These are phyloP conservation scores for Phytophthora quininea DNA, from an alignment of 352 stramenopile species.

Conservation along the genomic window DNA sequence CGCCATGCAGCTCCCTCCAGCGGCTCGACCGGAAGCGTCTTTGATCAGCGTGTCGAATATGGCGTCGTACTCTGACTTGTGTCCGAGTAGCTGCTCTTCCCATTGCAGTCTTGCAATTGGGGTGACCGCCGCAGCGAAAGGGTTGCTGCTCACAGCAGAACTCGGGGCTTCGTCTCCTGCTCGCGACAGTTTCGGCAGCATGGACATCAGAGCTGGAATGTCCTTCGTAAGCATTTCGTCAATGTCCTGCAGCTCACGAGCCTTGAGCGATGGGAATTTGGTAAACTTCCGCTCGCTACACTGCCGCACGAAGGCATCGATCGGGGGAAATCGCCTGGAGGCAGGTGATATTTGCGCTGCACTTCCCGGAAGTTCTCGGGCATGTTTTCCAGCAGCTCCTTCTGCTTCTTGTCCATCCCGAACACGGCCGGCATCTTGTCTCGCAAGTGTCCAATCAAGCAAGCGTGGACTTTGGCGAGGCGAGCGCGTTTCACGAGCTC, in stretches of 20 bases:
- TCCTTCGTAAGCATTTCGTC: conserved; percentile 97
- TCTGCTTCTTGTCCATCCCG: conserved; percentile 97
- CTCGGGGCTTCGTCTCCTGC: conserved; percentile 1
- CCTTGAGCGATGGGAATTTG: conserved; percentile 93
- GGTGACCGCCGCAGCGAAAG: conserved; percentile 34
- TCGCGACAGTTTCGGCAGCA: conserved; percentile 60
- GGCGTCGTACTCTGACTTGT: conserved; percentile 84
- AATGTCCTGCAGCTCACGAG: conserved; percentile 96
- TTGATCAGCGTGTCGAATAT: conserved; percentile 77
- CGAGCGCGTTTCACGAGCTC: conserved; percentile 96
- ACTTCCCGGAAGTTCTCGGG: conserved; percentile 96
- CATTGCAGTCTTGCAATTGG: conserved; percentile 57
- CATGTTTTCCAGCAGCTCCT: conserved; percentile 95
- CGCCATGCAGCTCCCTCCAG: conserved; percentile 77
- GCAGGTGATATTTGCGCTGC: conserved; percentile 97
- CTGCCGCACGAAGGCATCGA: conserved; percentile 88
- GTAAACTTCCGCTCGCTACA: conserved; percentile 89
- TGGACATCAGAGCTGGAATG: conserved; percentile 94
- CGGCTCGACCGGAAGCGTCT: conserved; percentile 62
- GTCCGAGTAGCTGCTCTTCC: conserved; percentile 54
- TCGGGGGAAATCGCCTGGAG: conserved; percentile 93
- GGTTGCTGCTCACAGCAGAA: conserved; percentile 26
- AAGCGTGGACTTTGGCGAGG: conserved; percentile 97
- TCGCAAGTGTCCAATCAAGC: conserved; percentile 97
- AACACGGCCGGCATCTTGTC: conserved; percentile 97